phyloP scores from a whole-genome alignment of 192 early-diverging fungal species.

The Backusella westeae region DNA sequence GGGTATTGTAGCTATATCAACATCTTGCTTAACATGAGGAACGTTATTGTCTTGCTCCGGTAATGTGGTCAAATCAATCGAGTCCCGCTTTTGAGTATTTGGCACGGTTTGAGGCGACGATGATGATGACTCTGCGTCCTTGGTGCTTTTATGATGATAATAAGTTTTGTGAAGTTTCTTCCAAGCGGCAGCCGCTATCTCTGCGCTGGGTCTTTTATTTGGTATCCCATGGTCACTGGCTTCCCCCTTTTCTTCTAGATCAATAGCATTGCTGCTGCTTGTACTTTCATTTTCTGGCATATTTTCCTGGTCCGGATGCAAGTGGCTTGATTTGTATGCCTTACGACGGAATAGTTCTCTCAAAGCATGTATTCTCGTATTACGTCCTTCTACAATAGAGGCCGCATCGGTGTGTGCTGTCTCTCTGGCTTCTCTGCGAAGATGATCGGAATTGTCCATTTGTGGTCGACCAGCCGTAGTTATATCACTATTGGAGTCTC shows the following conservation, averaged over 20 bases:
- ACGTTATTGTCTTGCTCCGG: background rate
- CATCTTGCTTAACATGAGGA: background rate
- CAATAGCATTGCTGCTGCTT: background rate
- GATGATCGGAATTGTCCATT: background rate
- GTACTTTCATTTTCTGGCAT: background rate
- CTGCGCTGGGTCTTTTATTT: background rate
- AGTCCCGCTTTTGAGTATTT: background rate
- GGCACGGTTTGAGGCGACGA: background rate
- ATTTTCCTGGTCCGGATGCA: background rate
- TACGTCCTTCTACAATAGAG: background rate
- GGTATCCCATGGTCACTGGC: background rate
- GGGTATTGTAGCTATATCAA: background rate
- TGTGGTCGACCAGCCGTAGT: background rate
- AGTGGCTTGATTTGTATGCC: background rate
- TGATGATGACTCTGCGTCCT: background rate
- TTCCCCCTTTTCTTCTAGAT: slow-evolving; percentile 9
- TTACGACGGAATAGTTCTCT: background rate
- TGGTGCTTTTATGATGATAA: slow-evolving; percentile 23
- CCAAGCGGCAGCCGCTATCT: background rate
- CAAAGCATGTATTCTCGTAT: background rate
- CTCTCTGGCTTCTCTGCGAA: background rate
- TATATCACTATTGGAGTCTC: background rate
- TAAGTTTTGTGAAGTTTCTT: slow-evolving; percentile 15
- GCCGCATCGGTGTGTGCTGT: background rate
- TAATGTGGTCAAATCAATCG: background rate